Conservation (phyloP, 1,139 yeast species). For the Taiozyma onychis region DNA sequence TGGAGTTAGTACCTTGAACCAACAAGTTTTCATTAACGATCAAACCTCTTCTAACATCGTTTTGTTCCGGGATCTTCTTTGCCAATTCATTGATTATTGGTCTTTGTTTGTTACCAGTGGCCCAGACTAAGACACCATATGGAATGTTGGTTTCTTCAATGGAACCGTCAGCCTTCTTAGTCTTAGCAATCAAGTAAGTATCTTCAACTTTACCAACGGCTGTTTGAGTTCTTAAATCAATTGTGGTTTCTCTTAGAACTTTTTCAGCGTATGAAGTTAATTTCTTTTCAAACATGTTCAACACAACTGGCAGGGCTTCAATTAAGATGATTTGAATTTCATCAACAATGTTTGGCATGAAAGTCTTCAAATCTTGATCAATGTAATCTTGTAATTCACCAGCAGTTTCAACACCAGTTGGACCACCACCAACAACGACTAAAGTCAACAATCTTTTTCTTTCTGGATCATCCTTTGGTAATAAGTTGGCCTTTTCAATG, state of each 20-base stretch:
- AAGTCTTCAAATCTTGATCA: conserved; percentile 80
- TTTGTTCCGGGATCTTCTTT: conserved; percentile 77
- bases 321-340: conserved; percentile 81
- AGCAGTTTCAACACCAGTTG: conserved; percentile 95
- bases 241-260: conserved; percentile 74
- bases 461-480: conserved; percentile 69
- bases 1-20: conserved; percentile 77
- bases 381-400: conserved; percentile 94
- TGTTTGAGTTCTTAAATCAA: conserved; percentile 73
- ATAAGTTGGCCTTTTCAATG: conserved; percentile 76
- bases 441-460: conserved; percentile 76
- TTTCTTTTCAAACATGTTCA: conserved; percentile 81
- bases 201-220: conserved; percentile 83
- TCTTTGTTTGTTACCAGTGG: conserved; percentile 94
- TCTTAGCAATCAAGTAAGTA: conserved; percentile 62
- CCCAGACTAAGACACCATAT: conserved; percentile 93
- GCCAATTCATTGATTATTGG: conserved; percentile 66
- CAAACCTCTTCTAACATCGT: conserved; percentile 82
- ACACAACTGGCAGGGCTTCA: conserved; percentile 88
- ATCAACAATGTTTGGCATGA: conserved; percentile 81
- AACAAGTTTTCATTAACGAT: conserved; percentile 75
- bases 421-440: conserved; percentile 94
- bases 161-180: conserved; percentile 61
- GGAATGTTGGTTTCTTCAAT: conserved; percentile 55
- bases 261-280: conserved; percentile 80